Percentiles rank a stretch among this genome's conserved stretches.
Evolutionary conservation across 2,329 filamentous ascomycete genomes (phyloP).

Genomic region (Davidsoniella virescens): DNA sequence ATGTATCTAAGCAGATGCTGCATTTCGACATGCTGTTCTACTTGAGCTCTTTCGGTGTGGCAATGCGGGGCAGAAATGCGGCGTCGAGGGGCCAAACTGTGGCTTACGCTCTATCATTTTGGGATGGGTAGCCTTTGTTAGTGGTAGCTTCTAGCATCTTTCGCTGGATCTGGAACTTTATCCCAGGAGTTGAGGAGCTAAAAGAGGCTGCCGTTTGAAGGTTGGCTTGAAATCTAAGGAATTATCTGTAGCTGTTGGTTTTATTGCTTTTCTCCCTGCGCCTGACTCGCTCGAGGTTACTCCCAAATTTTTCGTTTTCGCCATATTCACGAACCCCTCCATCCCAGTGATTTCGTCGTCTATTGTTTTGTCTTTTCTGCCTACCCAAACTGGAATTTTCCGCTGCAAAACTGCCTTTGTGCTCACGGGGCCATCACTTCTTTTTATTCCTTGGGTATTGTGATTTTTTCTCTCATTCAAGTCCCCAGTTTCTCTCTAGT

Average conservation of each 20-base stretch:
- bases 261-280: not conserved
- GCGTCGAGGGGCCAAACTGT: constrained; percentile 8
- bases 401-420: not conserved
- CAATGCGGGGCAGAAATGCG: constrained; percentile 1
- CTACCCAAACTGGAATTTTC: not conserved
- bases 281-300: not conserved
- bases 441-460: not conserved
- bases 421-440: not conserved
- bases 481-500: not conserved
- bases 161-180: not conserved
- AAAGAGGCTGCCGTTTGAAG: no score
- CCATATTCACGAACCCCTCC: not conserved
- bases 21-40: not conserved
- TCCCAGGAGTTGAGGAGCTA: not conserved
- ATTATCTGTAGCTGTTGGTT: no score
- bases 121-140: not conserved
- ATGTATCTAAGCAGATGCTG: not conserved
- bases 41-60: not conserved
- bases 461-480: not conserved
- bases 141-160: not conserved
- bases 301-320: not conserved
- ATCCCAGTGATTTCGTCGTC: not conserved
- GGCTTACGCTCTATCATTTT: not conserved
- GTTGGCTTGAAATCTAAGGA: no score
- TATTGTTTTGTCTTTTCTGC: not conserved